phyloP scores from a whole-genome alignment of 768 basidiomycete genomes.

The Hortiboletus campestris region DNA sequence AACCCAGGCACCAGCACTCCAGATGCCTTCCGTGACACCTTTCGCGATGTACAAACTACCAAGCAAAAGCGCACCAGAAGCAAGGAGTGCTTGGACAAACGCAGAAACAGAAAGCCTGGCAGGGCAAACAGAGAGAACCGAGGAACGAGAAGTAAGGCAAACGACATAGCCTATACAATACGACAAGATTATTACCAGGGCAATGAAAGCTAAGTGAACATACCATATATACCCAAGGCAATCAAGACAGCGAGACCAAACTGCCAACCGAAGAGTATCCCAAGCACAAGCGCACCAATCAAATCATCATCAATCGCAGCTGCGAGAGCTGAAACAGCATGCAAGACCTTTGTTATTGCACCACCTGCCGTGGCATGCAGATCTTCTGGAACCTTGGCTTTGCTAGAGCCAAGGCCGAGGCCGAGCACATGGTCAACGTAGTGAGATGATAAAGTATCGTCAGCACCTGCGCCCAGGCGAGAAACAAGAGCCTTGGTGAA shows the following conservation, averaged over 20 bases:
- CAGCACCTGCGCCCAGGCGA: conserved; percentile 87
- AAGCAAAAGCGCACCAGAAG: conserved; percentile 75
- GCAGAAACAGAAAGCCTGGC: background rate
- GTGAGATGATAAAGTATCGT: conserved; percentile 54
- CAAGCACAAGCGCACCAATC: conserved; percentile 69
- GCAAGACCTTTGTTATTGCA: conserved; percentile 17
- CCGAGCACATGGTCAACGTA: conserved; percentile 87
- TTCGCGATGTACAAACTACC: conserved; percentile 42
- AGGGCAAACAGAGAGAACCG: conserved; percentile 8
- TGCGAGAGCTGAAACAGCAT: conserved; percentile 54
- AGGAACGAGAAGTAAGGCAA: conserved; percentile 9
- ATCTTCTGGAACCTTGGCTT: conserved; percentile 76
- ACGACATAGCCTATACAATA: conserved; percentile 21
- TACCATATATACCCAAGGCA: conserved; percentile 75
- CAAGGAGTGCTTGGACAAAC: conserved; percentile 75
- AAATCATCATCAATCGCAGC: conserved; percentile 82
- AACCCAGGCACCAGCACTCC: conserved; percentile 30
- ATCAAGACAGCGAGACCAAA: conserved; percentile 65
- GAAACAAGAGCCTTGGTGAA: conserved; percentile 75
- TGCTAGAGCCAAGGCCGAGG: conserved; percentile 80
- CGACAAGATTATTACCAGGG: background rate
- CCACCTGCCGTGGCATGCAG: conserved; percentile 13
- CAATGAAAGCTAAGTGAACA: conserved; percentile 14
- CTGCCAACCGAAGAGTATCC: conserved; percentile 60
- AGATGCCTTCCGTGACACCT: conserved; percentile 28